These are phyloP conservation scores for Podila minutissima DNA, from an alignment of 192 early-diverging fungal genomes.

Conservation along the genomic window DNA sequence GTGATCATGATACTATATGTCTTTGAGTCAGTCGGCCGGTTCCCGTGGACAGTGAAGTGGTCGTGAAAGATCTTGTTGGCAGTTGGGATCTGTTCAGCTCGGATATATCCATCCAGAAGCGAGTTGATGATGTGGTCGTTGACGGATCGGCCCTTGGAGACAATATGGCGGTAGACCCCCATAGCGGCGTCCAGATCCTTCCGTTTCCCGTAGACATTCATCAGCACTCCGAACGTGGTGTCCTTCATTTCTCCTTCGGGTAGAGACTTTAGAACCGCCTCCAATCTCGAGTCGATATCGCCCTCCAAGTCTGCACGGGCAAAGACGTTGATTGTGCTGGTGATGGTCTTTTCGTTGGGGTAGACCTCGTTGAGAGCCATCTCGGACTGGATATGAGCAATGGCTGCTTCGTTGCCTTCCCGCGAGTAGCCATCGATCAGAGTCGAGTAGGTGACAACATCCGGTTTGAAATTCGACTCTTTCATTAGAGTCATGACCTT, in stretches of 20 bases:
- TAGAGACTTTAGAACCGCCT: slow-evolving; percentile 17
- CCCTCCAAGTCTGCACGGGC: slow-evolving; percentile 3
- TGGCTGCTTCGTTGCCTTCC: slow-evolving; percentile 40
- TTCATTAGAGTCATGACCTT: slow-evolving; percentile 28
- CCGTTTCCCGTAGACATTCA: slow-evolving; percentile 48
- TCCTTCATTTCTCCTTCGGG: slow-evolving; percentile 41
- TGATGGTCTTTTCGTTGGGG: slow-evolving; percentile 36
- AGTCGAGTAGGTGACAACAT: slow-evolving; percentile 43
- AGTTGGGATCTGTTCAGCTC: slow-evolving; percentile 5
- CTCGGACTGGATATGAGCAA: slow-evolving; percentile 29
- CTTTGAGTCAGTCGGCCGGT: slow-evolving; percentile 19
- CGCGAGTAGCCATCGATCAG: slow-evolving; percentile 38
- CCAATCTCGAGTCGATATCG: slow-evolving; percentile 28
- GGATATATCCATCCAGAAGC: slow-evolving; percentile 37
- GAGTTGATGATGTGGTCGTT: slow-evolving; percentile 35
- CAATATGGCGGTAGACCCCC: slow-evolving; percentile 27
- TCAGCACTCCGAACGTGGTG: slow-evolving; percentile 34
- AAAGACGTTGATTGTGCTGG: slow-evolving; percentile 48
- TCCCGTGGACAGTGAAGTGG: slow-evolving; percentile 14
- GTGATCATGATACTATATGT: slow-evolving; percentile 44
- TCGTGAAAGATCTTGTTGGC: slow-evolving; percentile 47
- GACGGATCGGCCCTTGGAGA: slow-evolving; percentile 20
- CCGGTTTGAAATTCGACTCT: slow-evolving; percentile 18
- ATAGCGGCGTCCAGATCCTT: slow-evolving; percentile 30
- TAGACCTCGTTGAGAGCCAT: slow-evolving; percentile 38